A percentile compares a stretch with the other conserved stretches of the same genome.
Evolutionary conservation across 2,329 filamentous ascomycete species (phyloP).

Genomic region (Knoxdaviesia proteae): DNA sequence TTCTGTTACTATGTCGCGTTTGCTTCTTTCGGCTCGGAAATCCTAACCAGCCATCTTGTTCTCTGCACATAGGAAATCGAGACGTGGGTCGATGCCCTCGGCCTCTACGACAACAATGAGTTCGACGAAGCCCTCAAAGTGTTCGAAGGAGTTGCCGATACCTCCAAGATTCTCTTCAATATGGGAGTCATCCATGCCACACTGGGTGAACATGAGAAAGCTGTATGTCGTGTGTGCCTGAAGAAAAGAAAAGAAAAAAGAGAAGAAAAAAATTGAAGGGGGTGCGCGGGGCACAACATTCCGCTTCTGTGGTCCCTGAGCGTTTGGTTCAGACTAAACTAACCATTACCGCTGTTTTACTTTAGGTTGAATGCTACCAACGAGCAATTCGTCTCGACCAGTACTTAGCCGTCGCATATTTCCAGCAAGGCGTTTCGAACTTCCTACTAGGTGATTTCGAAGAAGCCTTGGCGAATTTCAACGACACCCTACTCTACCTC

Average conservation of each 20-base stretch:
- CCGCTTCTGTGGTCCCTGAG: too few relatives aligned
- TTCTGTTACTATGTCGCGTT: neutral
- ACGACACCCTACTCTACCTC: conserved; percentile 86
- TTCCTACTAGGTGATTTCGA: conserved; percentile 95
- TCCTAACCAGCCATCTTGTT: neutral
- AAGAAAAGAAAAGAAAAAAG: neutral
- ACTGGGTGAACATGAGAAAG: conserved; percentile 84
- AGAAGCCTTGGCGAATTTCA: conserved; percentile 94
- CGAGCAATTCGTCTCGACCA: conserved; percentile 76
- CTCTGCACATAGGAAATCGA: conserved; percentile 63
- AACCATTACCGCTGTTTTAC: conserved; percentile 3
- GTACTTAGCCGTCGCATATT: conserved; percentile 93
- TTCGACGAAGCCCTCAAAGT: conserved; percentile 73
- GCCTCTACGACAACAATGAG: conserved; percentile 89
- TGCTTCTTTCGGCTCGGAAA: neutral
- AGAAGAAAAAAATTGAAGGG: neutral
- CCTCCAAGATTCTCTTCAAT: conserved; percentile 96
- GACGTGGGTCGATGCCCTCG: conserved; percentile 85
- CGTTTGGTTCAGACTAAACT: conserved; percentile 5
- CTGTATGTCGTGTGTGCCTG: conserved; percentile 36
- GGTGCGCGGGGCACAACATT: too few relatives aligned
- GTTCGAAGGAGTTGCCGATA: conserved; percentile 78
- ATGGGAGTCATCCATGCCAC: conserved; percentile 96
- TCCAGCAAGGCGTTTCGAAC: conserved; percentile 95
- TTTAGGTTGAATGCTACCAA: conserved; percentile 82